These are phyloP conservation scores for Apiotrichum gamsii DNA, from an alignment of 1,284 basidiomycete genomes.

Conservation along the genomic window DNA sequence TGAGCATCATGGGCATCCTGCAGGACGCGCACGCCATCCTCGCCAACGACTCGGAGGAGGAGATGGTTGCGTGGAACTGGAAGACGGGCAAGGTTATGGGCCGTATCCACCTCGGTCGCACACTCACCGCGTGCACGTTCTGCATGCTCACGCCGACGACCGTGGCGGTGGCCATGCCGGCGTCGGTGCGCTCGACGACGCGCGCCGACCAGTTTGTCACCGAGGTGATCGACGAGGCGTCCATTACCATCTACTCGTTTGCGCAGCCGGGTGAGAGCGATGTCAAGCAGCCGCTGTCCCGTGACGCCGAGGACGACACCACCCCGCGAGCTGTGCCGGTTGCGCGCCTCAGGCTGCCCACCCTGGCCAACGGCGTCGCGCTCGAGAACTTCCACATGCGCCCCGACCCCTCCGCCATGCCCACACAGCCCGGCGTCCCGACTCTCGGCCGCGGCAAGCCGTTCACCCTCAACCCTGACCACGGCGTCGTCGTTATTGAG, in stretches of 20 bases:
- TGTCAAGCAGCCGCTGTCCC: conserved; percentile 27
- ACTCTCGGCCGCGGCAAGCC: conserved; percentile 28
- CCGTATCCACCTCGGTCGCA: conserved; percentile 5
- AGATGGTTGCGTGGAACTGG: conserved; percentile 46
- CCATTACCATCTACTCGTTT: conserved; percentile 39
- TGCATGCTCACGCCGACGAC: conserved; percentile 14
- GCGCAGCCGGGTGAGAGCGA: conserved; percentile 1
- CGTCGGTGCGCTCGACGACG: background rate
- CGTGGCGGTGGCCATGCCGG: conserved; percentile 8
- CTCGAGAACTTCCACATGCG: conserved; percentile 34
- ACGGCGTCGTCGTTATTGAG: conserved; percentile 42
- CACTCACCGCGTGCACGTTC: conserved; percentile 5
- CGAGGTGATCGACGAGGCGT: conserved; percentile 15
- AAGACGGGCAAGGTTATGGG: conserved; percentile 41
- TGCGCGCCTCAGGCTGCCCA: conserved; percentile 31
- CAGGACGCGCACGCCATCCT: conserved; percentile 17
- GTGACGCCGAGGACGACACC: conserved; percentile 29
- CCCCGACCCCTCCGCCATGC: conserved; percentile 43
- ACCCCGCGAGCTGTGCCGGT: conserved; percentile 30
- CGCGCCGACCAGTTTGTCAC: background rate
- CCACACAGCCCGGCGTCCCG: conserved; percentile 6
- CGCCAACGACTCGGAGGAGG: conserved; percentile 30
- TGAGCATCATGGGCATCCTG: conserved; percentile 6
- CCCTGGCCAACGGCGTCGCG: conserved; percentile 18
- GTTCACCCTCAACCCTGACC: conserved; percentile 41